phyloP scores from a whole-genome alignment of 2,329 filamentous ascomycete genomes.

The Colletotrichum brevisporum region DNA sequence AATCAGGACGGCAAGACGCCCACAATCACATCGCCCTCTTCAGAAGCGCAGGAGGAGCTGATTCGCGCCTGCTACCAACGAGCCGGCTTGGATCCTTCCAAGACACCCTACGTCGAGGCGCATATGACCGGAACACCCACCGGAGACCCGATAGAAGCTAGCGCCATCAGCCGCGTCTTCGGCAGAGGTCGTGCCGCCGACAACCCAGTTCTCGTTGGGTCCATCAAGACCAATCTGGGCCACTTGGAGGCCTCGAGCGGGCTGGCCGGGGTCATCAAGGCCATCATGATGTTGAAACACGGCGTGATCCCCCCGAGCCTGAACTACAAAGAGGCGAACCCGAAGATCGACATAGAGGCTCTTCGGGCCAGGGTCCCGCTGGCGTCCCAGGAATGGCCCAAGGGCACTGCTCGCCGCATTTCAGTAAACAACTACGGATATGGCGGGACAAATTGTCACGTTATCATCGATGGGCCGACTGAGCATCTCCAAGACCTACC shows the following conservation, averaged over 20 bases:
- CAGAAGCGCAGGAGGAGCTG: conserved; percentile 48
- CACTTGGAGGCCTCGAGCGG: conserved; percentile 67
- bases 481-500: not conserved
- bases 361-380: conserved; percentile 1
- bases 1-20: conserved; percentile 67
- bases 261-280: conserved; percentile 67
- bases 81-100: conserved; percentile 42
- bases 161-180: conserved; percentile 62
- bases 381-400: conserved; percentile 2
- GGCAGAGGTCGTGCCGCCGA: conserved; percentile 49
- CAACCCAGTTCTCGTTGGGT: conserved; percentile 63
- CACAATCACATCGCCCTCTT: conserved; percentile 48
- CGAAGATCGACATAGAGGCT: conserved; percentile 50
- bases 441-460: conserved; percentile 33
- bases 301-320: conserved; percentile 66
- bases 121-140: conserved; percentile 73
- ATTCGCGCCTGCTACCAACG: conserved; percentile 49
- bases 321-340: conserved; percentile 63
- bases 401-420: conserved; percentile 1
- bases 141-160: conserved; percentile 65
- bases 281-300: conserved; percentile 62
- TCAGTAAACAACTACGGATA: conserved; percentile 40
- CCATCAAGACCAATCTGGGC: conserved; percentile 68
- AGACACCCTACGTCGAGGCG: conserved; percentile 64
- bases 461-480: conserved; percentile 46